Conservation (phyloP, 2,329 filamentous ascomycete species). For the Dothideomycetes sp. region DNA sequence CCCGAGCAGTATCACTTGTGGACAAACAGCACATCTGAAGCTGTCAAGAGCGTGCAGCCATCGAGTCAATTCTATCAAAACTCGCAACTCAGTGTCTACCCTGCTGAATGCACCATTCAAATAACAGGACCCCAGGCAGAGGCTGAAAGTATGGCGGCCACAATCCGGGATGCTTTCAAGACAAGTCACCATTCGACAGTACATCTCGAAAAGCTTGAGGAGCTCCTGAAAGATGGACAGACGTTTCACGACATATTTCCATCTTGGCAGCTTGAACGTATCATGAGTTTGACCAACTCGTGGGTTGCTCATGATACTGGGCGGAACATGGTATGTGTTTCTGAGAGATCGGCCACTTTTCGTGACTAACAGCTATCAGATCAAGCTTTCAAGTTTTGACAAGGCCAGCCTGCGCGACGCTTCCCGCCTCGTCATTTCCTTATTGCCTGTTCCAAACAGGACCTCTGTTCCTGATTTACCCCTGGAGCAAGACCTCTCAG, state of each 20-base stretch:
- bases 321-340: background rate
- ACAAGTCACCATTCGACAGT: slow-evolving; percentile 1
- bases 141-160: slow-evolving; percentile 7
- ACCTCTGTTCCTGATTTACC: background rate
- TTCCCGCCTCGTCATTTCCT: slow-evolving; percentile 7
- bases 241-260: background rate
- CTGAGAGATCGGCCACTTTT: too few species aligned
- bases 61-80: slow-evolving; percentile 7
- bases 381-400: slow-evolving; percentile 8
- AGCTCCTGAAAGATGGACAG: background rate
- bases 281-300: slow-evolving; percentile 7
- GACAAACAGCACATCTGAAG: slow-evolving; percentile 5
- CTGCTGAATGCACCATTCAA: slow-evolving; percentile 5
- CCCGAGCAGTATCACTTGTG: slow-evolving; percentile 7
- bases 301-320: background rate
- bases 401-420: slow-evolving; percentile 7
- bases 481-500: background rate
- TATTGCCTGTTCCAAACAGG: background rate
- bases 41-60: slow-evolving; percentile 4
- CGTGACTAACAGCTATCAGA: too few species aligned
- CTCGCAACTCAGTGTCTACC: slow-evolving; percentile 5
- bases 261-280: background rate
- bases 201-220: slow-evolving; percentile 1
- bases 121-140: slow-evolving; percentile 9
- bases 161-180: slow-evolving; percentile 6